These are phyloP conservation scores for Fusarium sp. DNA, from an alignment of 2,329 filamentous ascomycete species.

Conservation along the genomic window DNA sequence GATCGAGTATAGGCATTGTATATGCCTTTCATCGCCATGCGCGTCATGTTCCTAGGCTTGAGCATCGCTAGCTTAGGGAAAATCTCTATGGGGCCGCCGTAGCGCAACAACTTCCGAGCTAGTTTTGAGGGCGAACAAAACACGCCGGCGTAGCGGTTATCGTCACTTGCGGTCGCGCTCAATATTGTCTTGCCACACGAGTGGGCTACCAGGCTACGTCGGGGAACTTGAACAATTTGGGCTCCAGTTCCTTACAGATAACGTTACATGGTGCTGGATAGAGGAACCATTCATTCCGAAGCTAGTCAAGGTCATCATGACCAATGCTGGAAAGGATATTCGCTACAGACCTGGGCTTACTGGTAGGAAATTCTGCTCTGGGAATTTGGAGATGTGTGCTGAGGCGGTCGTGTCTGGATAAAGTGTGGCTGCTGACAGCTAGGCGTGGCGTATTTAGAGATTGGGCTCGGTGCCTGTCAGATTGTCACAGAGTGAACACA, in stretches of 20 bases:
- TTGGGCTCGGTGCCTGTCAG: too few relatives aligned
- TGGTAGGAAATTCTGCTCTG: slow-evolving; percentile 16
- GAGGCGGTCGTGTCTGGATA: slow-evolving; percentile 6
- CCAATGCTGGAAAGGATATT: slow-evolving; percentile 32
- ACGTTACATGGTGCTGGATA: neutral
- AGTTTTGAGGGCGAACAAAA: neutral
- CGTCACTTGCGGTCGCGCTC: neutral
- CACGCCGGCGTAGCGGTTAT: neutral
- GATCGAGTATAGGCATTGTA: neutral
- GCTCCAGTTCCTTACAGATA: neutral
- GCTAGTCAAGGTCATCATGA: slow-evolving; percentile 18
- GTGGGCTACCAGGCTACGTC: neutral
- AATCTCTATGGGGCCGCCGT: too few relatives aligned
- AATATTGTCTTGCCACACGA: neutral
- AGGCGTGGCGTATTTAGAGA: neutral
- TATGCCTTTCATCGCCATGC: too few relatives aligned
- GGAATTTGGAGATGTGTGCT: slow-evolving; percentile 16
- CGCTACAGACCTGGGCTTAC: slow-evolving; percentile 32
- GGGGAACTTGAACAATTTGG: neutral
- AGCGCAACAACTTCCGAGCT: too few relatives aligned
- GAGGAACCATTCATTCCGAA: slow-evolving; percentile 21
- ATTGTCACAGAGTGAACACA: too few relatives aligned
- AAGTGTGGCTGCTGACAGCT: slow-evolving; percentile 2
- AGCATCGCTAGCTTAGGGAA: too few relatives aligned
- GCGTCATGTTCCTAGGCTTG: too few relatives aligned